Base-by-base conservation (phyloP, 2,329 filamentous ascomycete genomes). In the Ceratocystis eucalypticola region DNA sequence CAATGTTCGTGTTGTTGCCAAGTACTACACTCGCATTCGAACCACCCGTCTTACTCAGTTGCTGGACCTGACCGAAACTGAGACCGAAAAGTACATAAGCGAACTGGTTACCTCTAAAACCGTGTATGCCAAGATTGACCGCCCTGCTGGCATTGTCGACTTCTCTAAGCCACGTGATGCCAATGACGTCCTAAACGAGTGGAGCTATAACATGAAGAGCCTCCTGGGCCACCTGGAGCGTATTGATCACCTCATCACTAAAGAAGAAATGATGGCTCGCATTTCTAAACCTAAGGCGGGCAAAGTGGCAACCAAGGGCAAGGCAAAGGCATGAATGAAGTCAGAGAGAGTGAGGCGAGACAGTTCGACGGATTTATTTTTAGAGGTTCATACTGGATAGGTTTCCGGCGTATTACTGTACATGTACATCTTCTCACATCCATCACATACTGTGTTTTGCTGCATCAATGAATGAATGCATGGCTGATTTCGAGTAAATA, bases 231-330 rank as follows among this genome's bases (percentile, higher is more conserved):
- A 93, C 66, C 74, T 96, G 73, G 91, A 96, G 81, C 84, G 91
- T 69, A 95, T 99, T 69, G 94, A 99, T 74, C 94, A 99, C 76
- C 81, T 99, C 72, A 99, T 99, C 73, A 99, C 95, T 66, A 97
- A 97, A 82, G 94, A 99, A 78, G 94, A 99, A 82, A 99, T 99
- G 94, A 99, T 99, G 94, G 94, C 94, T 50, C 84, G 92, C 68
- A 97, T 99, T 72, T 66, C 68, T 20, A 70, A 70, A 61, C 65
- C 44, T 66, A 76, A 76, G 71, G 33, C 53, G 71, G 73, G 45
- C 76, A 78, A 72, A 5, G 37, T 41, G 73, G 73, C 20, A 70
- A 71, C 17, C 76, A 77, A 71, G 76, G 30, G 66, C 57, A 67
- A 65, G 57, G 20, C 61, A 15, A 68, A 75, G 64, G 75, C 76